These are phyloP conservation scores for Metarhizium robertsii DNA, from an alignment of 2,329 filamentous ascomycete genomes.

Conservation along the genomic window DNA sequence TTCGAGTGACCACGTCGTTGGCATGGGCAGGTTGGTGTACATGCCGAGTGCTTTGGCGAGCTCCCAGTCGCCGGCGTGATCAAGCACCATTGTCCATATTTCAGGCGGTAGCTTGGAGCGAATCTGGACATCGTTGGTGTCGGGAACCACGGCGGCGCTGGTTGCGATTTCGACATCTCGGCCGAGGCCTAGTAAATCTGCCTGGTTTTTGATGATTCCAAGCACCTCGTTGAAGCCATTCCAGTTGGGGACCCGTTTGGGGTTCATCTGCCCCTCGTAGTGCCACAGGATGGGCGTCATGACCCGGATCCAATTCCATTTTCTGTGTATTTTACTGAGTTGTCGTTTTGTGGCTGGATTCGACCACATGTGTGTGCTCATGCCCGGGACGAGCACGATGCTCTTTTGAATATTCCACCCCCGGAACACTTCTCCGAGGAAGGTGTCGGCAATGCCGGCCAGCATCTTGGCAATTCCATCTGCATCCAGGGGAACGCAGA, in stretches of 20 bases:
- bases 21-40: slow-evolving; percentile 67
- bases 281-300: slow-evolving; percentile 77
- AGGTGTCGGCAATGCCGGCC: slow-evolving; percentile 69
- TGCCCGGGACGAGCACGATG: slow-evolving; percentile 75
- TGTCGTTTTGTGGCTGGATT: slow-evolving; percentile 85
- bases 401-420: slow-evolving; percentile 84
- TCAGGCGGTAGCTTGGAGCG: slow-evolving; percentile 62
- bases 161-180: slow-evolving; percentile 55
- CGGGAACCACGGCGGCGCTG: slow-evolving; percentile 25
- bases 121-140: slow-evolving; percentile 19
- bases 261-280: slow-evolving; percentile 46
- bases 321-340: slow-evolving; percentile 69
- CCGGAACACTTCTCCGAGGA: slow-evolving; percentile 71
- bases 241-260: slow-evolving; percentile 50
- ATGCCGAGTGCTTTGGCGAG: slow-evolving; percentile 72
- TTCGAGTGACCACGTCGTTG: slow-evolving; percentile 56
- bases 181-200: slow-evolving; percentile 64
- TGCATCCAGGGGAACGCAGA: slow-evolving; percentile 77
- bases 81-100: slow-evolving; percentile 82
- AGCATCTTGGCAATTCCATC: slow-evolving; percentile 83
- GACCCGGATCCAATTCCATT: slow-evolving; percentile 81
- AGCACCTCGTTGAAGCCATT: slow-evolving; percentile 62
- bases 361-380: slow-evolving; percentile 85
- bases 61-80: slow-evolving; percentile 84
- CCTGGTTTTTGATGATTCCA: slow-evolving; percentile 66